Evolutionary conservation across 177 flowering plant species (phyloP), one percentile per base, ranked within the genome.

Genomic region (Telopea speciosissima): DNA sequence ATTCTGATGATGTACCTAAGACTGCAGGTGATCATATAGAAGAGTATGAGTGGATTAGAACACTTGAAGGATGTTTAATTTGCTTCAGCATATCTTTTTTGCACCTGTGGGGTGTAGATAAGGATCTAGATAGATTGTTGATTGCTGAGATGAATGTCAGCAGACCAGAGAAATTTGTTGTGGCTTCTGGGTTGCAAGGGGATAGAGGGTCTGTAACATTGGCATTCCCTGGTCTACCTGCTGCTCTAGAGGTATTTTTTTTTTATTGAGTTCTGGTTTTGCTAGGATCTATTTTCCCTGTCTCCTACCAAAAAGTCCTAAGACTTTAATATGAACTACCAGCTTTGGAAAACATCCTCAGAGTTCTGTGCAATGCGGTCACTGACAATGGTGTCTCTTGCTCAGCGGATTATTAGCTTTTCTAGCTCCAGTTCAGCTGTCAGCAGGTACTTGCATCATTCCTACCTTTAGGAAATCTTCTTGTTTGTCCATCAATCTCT

Each of bases 351-450:
- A 75, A 84, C 90, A 66, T 91, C 99, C 58, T 80, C 96, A 49
- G 99, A 93, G 81, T 96, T 90, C 69, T 86, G 89, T 83, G 96
- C 98, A 24, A 80, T 96, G 85, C 88, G 96, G 73, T 93, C 98
- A 54, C 69, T 93, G 73, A 83, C 89, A 44, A 89, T 96, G 89
- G 92, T 93, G 62, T 91, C 99, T 83, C 90, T 96, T 75, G 90
- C 98, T 66, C 98, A 91, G 70, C 88, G 88, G 74, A 81, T 93
- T 88, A 82, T 85, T 78, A 87, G 87, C 78, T 76, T 93, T 81
- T 89, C 87, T 25, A 88, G 80, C 72, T 82, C 90, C 24, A 78
- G 85, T 79, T 84, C 96, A 68, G 79, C 83, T 70, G 87, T 88
- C 67, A 89, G 96, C 96, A 91, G 99, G 99, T 95, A 81, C 31